Base-by-base conservation (phyloP, 75 land plant genomes). In the Selaginella moellendorffii region DNA sequence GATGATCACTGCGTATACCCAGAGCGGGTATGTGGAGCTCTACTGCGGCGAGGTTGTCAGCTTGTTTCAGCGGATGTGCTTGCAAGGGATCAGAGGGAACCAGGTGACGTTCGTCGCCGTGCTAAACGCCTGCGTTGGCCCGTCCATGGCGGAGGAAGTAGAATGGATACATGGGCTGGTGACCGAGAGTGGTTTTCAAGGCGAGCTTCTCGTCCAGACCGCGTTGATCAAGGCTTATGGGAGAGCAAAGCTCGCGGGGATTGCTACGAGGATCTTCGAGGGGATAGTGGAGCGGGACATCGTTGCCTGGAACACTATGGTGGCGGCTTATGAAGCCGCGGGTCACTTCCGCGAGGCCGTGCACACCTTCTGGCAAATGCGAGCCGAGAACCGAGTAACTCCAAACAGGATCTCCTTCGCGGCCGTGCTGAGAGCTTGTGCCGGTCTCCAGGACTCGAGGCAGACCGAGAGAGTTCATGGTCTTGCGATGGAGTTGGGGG, bases 1-100 rank as follows among this genome's bases (percentile, higher is more conserved):
- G 20, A 71, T 71, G 71, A 54, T 65, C 23, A 53, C 72, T 26
- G 71, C 59, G 17, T 53, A 66, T 71, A 53, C 31, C 1, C 61
- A 65, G 29, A 21, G 24, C 14, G 46, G 10, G 14, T 36, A 5
- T 36, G 46, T 14, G 10, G 10, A 36, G 46, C 10, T 5, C 10
- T 14, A 36, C 14, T 14, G 5, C 10, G 10, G 5, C 10, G 14
- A 36, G 14, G 46, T 14, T 36, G 14, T 36, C 46, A 36, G 14
- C 10, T 14, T 36, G 10, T 36, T 36, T 14, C 10, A 36, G 46
- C 10, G 14, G 46, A 36, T 36, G 46, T 67, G 36, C 9, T 62
- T 23, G n/a, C 9, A 56, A 36, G 46, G 46, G 10, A 14, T 36
- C 46, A 36, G 14, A 36, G 10, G 10, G 10, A 36, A 36, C 46